These are phyloP conservation scores for Acanthamoeba lenticulata DNA, from an alignment of 208 protist species.

Conservation along the genomic window DNA sequence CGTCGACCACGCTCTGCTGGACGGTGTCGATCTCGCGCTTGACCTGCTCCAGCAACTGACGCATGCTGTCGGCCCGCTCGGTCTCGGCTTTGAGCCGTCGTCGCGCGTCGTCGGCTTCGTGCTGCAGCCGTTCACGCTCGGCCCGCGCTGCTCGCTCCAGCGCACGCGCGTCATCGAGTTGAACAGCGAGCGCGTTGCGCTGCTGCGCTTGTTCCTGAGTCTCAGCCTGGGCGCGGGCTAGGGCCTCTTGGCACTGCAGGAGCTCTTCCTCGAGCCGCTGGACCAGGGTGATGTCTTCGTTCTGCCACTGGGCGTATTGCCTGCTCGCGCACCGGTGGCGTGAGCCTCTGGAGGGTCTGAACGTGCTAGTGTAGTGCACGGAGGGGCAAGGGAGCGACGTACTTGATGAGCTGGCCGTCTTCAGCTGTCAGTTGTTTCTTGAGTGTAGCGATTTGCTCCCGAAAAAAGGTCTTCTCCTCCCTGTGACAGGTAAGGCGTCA, in stretches of 20 bases:
- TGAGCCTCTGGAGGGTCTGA: neutral
- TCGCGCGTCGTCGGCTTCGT: neutral
- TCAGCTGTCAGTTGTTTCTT: neutral
- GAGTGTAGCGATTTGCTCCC: neutral
- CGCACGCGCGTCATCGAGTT: neutral
- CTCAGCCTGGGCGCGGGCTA: neutral
- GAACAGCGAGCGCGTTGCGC: neutral
- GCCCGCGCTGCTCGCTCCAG: neutral
- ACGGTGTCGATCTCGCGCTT: slow-evolving; percentile 10
- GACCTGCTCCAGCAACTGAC: neutral
- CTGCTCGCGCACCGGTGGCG: neutral
- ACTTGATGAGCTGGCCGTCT: neutral
- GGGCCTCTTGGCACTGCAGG: neutral
- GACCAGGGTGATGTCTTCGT: slow-evolving; percentile 15
- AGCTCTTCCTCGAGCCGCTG: slow-evolving; percentile 4
- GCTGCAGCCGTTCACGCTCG: neutral
- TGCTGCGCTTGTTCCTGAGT: neutral
- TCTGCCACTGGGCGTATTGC: neutral
- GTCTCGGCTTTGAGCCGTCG: neutral
- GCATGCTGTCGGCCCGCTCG: neutral
- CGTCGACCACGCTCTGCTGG: neutral
- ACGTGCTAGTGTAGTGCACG: neutral
- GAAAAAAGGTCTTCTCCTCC: slow-evolving; percentile 15
- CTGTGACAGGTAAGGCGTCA: no score
- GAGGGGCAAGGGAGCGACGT: neutral